phyloP scores from a whole-genome alignment of 108 stramenopile genomes.

The Bacterosira constricta region DNA sequence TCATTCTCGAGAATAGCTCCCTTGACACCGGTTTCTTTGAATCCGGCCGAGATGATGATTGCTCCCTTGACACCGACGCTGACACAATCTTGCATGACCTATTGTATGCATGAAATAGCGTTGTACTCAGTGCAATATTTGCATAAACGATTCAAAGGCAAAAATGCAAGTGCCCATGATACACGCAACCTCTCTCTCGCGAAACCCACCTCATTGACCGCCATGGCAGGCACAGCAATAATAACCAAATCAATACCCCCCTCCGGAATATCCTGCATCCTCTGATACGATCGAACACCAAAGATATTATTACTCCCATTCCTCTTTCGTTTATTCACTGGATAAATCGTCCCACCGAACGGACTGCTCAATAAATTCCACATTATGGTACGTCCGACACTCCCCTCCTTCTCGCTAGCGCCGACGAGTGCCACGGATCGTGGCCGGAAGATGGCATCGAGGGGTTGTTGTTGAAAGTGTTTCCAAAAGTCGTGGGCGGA shows the following conservation, averaged over 20 bases:
- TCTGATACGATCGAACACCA: constrained; percentile 23
- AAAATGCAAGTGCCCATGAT: neutral
- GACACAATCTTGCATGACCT: constrained; percentile 42
- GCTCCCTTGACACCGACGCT: constrained; percentile 45
- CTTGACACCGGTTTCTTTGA: constrained; percentile 40
- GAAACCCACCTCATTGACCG: constrained; percentile 20
- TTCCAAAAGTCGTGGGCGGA: constrained; percentile 46
- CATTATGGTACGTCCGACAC: constrained; percentile 41
- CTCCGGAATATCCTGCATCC: constrained; percentile 23
- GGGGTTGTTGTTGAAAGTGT: constrained; percentile 28
- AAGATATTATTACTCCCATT: constrained; percentile 12
- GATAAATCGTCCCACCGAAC: constrained; percentile 46
- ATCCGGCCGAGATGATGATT: constrained; percentile 50
- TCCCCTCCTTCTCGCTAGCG: constrained; percentile 30
- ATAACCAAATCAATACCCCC: constrained; percentile 40
- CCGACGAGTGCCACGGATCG: constrained; percentile 43
- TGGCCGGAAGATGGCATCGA: constrained; percentile 44
- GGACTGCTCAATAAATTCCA: constrained; percentile 40
- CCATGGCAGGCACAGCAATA: constrained; percentile 39
- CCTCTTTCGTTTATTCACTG: constrained; percentile 29
- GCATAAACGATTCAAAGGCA: neutral
- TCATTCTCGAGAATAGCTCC: constrained; percentile 37
- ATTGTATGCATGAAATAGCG: neutral
- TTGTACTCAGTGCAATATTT: neutral
- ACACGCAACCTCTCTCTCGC: no score